These are phyloP conservation scores for Haplosporangium sp. DNA, from an alignment of 371 early-diverging fungal genomes.

Conservation along the genomic window DNA sequence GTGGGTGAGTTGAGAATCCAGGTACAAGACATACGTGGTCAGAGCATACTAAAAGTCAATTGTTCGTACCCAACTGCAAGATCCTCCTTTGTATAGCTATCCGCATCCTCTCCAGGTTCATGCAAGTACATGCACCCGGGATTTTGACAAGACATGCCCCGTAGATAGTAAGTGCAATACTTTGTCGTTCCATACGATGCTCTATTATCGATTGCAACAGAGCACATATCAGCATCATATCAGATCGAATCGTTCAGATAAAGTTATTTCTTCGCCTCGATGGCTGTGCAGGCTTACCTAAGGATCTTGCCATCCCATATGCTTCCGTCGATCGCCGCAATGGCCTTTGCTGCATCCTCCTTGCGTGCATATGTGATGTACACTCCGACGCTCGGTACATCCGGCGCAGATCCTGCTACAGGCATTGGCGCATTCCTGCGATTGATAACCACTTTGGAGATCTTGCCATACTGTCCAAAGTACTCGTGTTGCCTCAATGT, in stretches of 20 bases:
- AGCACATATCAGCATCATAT: too few relatives aligned
- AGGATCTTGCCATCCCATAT: constrained; percentile 87
- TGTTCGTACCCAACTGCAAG: constrained; percentile 66
- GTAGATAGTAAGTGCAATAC: constrained; percentile 95
- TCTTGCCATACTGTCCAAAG: constrained; percentile 98
- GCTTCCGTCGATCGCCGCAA: constrained; percentile 93
- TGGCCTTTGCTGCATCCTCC: constrained; percentile 91
- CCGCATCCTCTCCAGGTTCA: constrained; percentile 94
- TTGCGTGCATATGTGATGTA: constrained; percentile 90
- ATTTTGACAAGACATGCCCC: constrained; percentile 91
- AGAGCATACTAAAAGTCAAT: background rate
- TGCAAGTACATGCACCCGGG: constrained; percentile 94
- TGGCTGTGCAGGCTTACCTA: constrained; percentile 52
- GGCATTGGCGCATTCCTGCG: constrained; percentile 70
- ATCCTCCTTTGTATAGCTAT: constrained; percentile 74
- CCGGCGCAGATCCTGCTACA: constrained; percentile 59
- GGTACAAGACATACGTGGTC: background rate
- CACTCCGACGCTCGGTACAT: constrained; percentile 69
- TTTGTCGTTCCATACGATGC: constrained; percentile 97
- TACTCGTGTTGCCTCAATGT: constrained; percentile 84
- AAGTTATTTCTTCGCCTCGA: background rate
- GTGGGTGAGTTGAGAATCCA: background rate
- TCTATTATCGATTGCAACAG: constrained; percentile 31
- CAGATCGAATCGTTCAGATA: constrained; percentile 4
- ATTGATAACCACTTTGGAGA: constrained; percentile 90